phyloP scores from a whole-genome alignment of 75 land plant genomes.

The Selaginella moellendorffii region DNA sequence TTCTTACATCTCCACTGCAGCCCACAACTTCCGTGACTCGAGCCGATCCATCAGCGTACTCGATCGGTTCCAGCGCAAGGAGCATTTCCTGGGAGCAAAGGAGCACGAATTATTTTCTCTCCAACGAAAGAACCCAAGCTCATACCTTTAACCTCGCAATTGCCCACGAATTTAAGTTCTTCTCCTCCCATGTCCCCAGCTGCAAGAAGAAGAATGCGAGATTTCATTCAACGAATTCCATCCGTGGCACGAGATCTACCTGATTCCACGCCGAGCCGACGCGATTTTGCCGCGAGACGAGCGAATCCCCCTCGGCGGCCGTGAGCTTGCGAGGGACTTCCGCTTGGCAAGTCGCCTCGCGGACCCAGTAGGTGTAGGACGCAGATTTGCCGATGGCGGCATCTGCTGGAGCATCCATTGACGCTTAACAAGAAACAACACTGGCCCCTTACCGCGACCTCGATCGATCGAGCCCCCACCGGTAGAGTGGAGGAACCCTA shows the following conservation, averaged over 20 bases:
- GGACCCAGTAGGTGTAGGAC: conserved; percentile 85
- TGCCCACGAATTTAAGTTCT: conserved; percentile 72
- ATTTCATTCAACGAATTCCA: not conserved
- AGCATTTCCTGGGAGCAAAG: conserved; percentile 45
- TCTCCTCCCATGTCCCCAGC: conserved; percentile 99
- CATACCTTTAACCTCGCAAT: conserved; percentile 53
- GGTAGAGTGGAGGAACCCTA: too few species aligned
- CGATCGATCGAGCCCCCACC: too few species aligned
- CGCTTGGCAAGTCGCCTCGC: conserved; percentile 32
- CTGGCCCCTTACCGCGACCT: too few species aligned
- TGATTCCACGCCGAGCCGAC: conserved; percentile 53
- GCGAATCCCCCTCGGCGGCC: conserved; percentile 29
- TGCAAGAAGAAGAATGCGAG: conserved; percentile 11
- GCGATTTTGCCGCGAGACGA: not conserved
- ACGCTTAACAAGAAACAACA: too few species aligned
- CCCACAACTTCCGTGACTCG: conserved; percentile 42
- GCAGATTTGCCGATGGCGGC: conserved; percentile 9
- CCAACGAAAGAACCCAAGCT: not conserved
- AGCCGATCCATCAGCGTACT: conserved; percentile 52
- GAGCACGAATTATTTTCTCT: not conserved
- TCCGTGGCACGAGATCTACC: conserved; percentile 17
- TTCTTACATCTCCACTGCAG: conserved; percentile 62
- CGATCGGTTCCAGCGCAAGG: conserved; percentile 29
- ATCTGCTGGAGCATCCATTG: not conserved
- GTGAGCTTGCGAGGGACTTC: conserved; percentile 59